Evolutionary conservation across 2,329 filamentous ascomycete species (phyloP), one percentile per base, ranked within the genome.

Genomic region (Pseudogymnoascus sp.): DNA sequence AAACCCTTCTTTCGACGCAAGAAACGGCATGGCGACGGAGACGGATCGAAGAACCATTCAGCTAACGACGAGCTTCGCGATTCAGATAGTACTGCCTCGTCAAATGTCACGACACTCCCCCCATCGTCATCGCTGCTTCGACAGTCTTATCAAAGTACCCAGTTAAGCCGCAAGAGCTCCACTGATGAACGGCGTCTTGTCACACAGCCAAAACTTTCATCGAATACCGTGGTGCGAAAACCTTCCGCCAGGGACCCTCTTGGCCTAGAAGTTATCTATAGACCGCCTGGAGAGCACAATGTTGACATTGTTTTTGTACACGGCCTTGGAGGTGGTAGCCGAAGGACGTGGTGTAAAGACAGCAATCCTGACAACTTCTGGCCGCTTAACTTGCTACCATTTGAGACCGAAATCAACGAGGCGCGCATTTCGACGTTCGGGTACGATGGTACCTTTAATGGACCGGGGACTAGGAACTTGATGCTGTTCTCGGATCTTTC

Each of bases 381-480:
- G 76, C 76, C 76, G 1, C 66, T 70, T 40, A 67, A 66, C 47
- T 78, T 73, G 71, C 70, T 77, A 2, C 68, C 74, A 0, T 57
- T 63, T 1, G 75, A 77, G 37, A 62, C 69, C 1, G 72, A 67
- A 12, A 74, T 77, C 14, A 8, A 64, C 2, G 60, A 70, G 51
- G 73, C 74, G 7, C 66, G 75, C 1, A 71, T 77, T 5, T 71
- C 74, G 29, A 72, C 67, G 4, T 77, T 76, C 65, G 75, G 76
- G 4, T 77, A 77, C 62, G 69, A 73, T 7, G 29, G 29, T 31
- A 31, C 29, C 29, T 31, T 31, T 31, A 31, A 31, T 31, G 29
- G 29, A 31, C 29, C 29, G 10, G 29, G 29, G 29, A 31, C 2
- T 10, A 68, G 73, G 75, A 39, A 67, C 70, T 5, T 63, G 42